phyloP scores from a whole-genome alignment of 2,329 filamentous ascomycete species.

The Fusarium verrucosum region DNA sequence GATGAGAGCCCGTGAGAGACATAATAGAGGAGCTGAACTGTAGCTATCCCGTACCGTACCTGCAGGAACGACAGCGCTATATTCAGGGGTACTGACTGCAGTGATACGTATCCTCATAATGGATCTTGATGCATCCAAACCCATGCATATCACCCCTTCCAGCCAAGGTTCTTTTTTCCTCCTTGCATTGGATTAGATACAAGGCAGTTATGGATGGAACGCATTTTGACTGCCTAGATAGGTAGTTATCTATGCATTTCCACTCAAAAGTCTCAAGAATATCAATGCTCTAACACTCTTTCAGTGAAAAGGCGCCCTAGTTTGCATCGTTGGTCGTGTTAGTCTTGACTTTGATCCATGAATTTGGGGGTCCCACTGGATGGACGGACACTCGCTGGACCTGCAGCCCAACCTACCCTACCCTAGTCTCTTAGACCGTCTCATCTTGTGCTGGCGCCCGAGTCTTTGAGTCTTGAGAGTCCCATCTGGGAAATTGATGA shows the following conservation, averaged over 20 bases:
- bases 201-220: slow-evolving; percentile 1
- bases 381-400: too few relatives aligned
- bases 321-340: slow-evolving; percentile 9
- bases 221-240: neutral
- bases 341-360: neutral
- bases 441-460: slow-evolving; percentile 46
- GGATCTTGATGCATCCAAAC: slow-evolving; percentile 15
- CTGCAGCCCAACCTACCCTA: slow-evolving; percentile 38
- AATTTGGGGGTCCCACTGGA: slow-evolving; percentile 36
- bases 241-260: slow-evolving; percentile 5
- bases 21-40: neutral
- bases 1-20: neutral
- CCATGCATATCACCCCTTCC: slow-evolving; percentile 24
- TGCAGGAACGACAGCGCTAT: slow-evolving; percentile 47
- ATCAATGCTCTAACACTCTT: slow-evolving; percentile 15
- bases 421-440: slow-evolving; percentile 26
- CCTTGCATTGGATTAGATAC: slow-evolving; percentile 32
- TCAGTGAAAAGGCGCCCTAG: slow-evolving; percentile 13
- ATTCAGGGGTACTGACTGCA: slow-evolving; percentile 37
- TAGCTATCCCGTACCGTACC: slow-evolving; percentile 37
- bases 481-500: slow-evolving; percentile 27
- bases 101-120: slow-evolving; percentile 7
- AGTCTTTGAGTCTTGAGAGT: slow-evolving; percentile 36
- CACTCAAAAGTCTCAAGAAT: slow-evolving; percentile 11
- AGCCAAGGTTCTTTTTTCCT: slow-evolving; percentile 22